Conservation (phyloP, 2,329 filamentous ascomycete species). For the Ascochyta viciae-villosae region DNA sequence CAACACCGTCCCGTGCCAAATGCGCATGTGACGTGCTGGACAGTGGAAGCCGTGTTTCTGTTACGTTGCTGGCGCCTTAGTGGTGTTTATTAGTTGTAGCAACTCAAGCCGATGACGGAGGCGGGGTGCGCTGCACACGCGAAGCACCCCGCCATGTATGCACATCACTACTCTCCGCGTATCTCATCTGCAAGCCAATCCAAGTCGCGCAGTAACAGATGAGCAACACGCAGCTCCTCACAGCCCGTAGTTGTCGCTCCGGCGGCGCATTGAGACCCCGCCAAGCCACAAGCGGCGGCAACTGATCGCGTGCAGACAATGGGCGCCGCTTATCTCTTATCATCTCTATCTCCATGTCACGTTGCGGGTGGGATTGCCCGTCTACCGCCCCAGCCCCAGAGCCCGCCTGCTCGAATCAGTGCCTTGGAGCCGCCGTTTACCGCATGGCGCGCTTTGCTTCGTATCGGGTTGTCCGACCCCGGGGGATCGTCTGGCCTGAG, state of each 20-base stretch:
- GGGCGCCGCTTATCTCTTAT: conserved; percentile 14
- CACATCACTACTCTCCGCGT: conserved; percentile 10
- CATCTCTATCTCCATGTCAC: conserved; percentile 20
- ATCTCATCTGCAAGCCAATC: conserved; percentile 10
- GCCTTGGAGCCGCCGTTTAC: conserved; percentile 24
- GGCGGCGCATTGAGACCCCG: conserved; percentile 6
- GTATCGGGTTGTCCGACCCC: conserved; percentile 37
- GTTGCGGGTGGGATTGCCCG: conserved; percentile 8
- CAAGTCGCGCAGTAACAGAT: neutral
- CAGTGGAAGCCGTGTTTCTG: conserved; percentile 24
- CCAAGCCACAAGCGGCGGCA: conserved; percentile 36
- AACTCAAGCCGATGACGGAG: conserved; percentile 29
- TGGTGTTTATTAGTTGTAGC: conserved; percentile 28
- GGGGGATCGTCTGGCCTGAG: conserved; percentile 26
- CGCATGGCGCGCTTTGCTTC: conserved; percentile 22
- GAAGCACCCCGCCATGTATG: neutral
- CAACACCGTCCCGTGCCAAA: neutral
- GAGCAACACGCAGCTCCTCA: neutral
- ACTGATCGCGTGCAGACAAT: conserved; percentile 25
- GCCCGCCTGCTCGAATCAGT: conserved; percentile 26
- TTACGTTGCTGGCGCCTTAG: conserved; percentile 37
- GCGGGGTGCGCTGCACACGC: conserved; percentile 8
- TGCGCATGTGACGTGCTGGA: conserved; percentile 5
- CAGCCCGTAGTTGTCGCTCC: neutral
- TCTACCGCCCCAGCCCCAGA: conserved; percentile 19